phyloP scores from a whole-genome alignment of 148 eudicot species.

The Dysphania ambrosioides region DNA sequence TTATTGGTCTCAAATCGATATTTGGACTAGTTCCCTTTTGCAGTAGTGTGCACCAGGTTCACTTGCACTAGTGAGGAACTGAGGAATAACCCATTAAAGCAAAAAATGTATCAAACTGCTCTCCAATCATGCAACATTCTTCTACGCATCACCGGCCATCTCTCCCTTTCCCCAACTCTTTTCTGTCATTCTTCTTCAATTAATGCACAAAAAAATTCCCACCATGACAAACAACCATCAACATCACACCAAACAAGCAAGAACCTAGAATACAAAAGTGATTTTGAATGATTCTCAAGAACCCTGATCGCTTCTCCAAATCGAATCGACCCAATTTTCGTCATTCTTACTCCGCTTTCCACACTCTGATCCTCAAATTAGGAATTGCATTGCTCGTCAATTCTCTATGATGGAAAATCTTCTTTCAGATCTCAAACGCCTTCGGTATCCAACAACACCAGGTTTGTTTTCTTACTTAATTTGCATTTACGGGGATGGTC shows the following conservation, averaged over 20 bases:
- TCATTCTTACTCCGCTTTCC: slow-evolving; percentile 57
- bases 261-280: slow-evolving; percentile 21
- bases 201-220: slow-evolving; percentile 9
- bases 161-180: background rate
- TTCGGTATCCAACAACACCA: slow-evolving; percentile 43
- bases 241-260: background rate
- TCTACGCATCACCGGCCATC: background rate
- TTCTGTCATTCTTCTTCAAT: slow-evolving; percentile 24
- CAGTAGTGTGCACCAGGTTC: too few relatives aligned
- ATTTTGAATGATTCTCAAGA: slow-evolving; percentile 21
- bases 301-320: slow-evolving; percentile 48
- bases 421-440: slow-evolving; percentile 38
- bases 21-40: too few relatives aligned
- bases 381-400: slow-evolving; percentile 55
- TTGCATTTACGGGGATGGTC: slow-evolving; percentile 65
- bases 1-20: too few relatives aligned
- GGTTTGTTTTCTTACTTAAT: slow-evolving; percentile 62
- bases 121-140: slow-evolving; percentile 11
- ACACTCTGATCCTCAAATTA: slow-evolving; percentile 64
- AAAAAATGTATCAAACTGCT: slow-evolving; percentile 4
- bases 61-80: too few relatives aligned
- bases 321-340: slow-evolving; percentile 59
- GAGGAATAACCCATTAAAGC: too few relatives aligned
- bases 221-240: background rate
- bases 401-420: slow-evolving; percentile 62